Conservation (phyloP, 1,139 yeast species). For the Blastobotrys indianensis region DNA sequence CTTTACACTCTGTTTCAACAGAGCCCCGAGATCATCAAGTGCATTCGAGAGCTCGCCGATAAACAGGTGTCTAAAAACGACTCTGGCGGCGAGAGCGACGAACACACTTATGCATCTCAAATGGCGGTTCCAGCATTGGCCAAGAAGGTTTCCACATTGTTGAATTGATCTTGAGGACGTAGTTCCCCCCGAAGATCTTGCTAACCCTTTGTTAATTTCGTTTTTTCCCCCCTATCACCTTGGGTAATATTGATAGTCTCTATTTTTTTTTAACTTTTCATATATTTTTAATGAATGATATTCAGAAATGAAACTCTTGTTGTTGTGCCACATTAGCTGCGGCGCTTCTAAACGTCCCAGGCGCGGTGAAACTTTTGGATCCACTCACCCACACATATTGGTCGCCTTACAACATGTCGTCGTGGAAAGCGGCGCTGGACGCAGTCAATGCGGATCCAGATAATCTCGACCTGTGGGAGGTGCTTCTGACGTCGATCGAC, state of each 20-base stretch:
- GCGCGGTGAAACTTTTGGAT: too few relatives aligned
- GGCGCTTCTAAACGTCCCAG: too few relatives aligned
- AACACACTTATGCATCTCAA: constrained; percentile 29
- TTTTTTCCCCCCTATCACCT: too few relatives aligned
- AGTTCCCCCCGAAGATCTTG: too few relatives aligned
- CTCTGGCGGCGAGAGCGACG: constrained; percentile 16
- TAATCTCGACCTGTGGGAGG: constrained; percentile 45
- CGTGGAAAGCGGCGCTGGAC: constrained; percentile 16
- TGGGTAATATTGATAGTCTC: too few relatives aligned
- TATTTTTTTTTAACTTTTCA: too few relatives aligned
- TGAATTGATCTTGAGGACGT: too few relatives aligned
- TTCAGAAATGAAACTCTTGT: too few relatives aligned
- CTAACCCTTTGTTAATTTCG: too few relatives aligned
- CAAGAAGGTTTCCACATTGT: constrained; percentile 27
- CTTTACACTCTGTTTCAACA: constrained; percentile 38
- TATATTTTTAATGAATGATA: too few relatives aligned
- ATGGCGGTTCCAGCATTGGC: constrained; percentile 36
- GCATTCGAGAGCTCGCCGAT: constrained; percentile 33
- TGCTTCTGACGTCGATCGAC: constrained; percentile 36
- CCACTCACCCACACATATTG: not conserved
- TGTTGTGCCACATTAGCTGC: too few relatives aligned
- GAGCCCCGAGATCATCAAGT: constrained; percentile 31
- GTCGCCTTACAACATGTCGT: not conserved
- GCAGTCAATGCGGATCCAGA: constrained; percentile 32
- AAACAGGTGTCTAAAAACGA: constrained; percentile 23